Evolutionary conservation across 805 yeast species (phyloP).

Genomic region (Candida quercuum): DNA sequence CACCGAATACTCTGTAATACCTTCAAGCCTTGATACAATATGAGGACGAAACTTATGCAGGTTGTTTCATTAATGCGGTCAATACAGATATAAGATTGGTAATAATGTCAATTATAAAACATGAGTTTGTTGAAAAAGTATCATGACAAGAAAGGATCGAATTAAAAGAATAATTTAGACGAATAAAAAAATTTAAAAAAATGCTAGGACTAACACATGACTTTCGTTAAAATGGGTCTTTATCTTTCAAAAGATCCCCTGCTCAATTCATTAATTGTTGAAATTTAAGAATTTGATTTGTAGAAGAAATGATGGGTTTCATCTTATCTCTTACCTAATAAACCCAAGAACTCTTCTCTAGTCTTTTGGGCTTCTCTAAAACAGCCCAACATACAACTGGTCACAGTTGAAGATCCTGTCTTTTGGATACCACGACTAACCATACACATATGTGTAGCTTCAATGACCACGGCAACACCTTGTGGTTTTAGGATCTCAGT

Average conservation of each 20-base stretch:
- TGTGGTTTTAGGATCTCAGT: conserved; percentile 87
- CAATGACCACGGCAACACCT: conserved; percentile 98
- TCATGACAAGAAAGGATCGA: background rate
- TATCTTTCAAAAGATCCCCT: no score
- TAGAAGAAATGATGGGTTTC: background rate
- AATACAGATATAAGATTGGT: no score
- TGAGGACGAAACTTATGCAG: no score
- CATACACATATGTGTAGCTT: conserved; percentile 99
- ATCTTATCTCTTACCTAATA: conserved; percentile 54
- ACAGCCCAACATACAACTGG: conserved; percentile 96
- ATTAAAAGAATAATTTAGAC: background rate
- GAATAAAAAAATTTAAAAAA: background rate
- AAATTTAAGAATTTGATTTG: no score
- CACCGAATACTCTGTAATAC: no score
- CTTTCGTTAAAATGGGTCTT: background rate
- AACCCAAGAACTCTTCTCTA: conserved; percentile 88
- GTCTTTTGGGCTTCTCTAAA: conserved; percentile 93
- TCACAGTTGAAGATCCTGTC: conserved; percentile 87
- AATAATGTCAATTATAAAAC: no score
- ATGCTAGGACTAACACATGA: background rate
- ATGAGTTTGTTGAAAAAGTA: background rate
- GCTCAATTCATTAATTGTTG: no score
- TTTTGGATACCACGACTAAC: conserved; percentile 97
- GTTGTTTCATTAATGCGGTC: no score
- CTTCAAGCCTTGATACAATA: no score